Conservation (phyloP, 768 basidiomycete species). For the Collybia sordida region DNA sequence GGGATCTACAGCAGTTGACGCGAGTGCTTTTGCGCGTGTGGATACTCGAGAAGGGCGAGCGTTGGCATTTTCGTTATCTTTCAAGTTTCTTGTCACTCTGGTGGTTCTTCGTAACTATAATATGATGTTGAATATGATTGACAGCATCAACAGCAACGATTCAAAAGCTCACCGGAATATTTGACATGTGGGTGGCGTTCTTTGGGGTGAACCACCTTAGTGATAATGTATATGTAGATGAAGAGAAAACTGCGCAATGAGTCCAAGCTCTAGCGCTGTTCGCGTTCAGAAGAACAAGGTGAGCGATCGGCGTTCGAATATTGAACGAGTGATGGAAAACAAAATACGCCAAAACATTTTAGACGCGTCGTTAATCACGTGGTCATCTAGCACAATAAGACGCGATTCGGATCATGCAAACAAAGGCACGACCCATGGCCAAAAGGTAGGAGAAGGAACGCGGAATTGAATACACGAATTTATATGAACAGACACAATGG, state of each 20-base stretch:
- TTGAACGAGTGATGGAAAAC: conserved; percentile 9
- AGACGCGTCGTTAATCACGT: conserved; percentile 14
- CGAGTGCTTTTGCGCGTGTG: conserved; percentile 58
- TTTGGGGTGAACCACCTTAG: too few species aligned
- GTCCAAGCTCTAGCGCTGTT: not conserved
- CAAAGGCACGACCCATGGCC: too few species aligned
- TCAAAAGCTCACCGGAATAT: conserved; percentile 29
- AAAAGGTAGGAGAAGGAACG: too few species aligned
- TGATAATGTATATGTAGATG: too few species aligned
- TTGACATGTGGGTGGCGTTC: conserved; percentile 19
- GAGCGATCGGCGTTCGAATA: conserved; percentile 8
- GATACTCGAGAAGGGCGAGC: conserved; percentile 53
- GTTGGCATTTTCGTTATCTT: conserved; percentile 67
- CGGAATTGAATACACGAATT: too few species aligned
- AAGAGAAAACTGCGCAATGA: too few species aligned
- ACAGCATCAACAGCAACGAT: not conserved
- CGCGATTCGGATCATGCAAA: too few species aligned
- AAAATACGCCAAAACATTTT: conserved; percentile 12
- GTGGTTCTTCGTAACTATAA: conserved; percentile 64
- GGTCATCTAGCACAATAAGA: not conserved
- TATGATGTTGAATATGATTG: not conserved
- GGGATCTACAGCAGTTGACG: conserved; percentile 30
- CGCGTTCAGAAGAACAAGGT: conserved; percentile 1
- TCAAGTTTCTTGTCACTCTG: conserved; percentile 51
- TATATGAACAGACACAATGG: too few species aligned